Conservation (phyloP, 2,329 filamentous ascomycete genomes). For the Scedosporium apiospermum region DNA sequence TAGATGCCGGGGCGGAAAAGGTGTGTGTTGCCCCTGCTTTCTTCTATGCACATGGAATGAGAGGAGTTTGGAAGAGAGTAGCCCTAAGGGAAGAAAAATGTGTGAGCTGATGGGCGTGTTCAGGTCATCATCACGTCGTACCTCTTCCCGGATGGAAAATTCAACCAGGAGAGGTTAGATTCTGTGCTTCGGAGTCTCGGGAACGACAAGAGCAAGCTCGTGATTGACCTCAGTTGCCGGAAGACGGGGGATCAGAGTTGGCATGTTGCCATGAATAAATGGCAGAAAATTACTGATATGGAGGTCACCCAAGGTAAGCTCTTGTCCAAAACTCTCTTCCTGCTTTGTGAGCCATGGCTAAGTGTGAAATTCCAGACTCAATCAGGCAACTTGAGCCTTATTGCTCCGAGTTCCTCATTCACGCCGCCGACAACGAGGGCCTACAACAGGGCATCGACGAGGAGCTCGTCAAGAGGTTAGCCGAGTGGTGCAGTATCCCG, state of each 20-base stretch:
- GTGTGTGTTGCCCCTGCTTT: slow-evolving; percentile 21
- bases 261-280: slow-evolving; percentile 99
- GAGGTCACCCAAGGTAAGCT: slow-evolving; percentile 72
- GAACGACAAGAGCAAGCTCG: slow-evolving; percentile 69
- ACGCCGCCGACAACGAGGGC: slow-evolving; percentile 94
- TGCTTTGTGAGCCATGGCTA: background rate
- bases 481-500: slow-evolving; percentile 81
- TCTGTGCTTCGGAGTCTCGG: slow-evolving; percentile 63
- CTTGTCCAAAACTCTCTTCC: background rate
- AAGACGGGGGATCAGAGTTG: slow-evolving; percentile 61
- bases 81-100: background rate
- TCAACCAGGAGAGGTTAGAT: slow-evolving; percentile 68
- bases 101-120: slow-evolving; percentile 9
- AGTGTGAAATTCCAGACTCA: slow-evolving; percentile 46
- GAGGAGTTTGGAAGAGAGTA: background rate
- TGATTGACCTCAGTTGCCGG: slow-evolving; percentile 91
- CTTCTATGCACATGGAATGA: slow-evolving; percentile 24
- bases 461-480: slow-evolving; percentile 64
- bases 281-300: slow-evolving; percentile 97
- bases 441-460: slow-evolving; percentile 87
- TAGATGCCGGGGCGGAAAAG: slow-evolving; percentile 81
- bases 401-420: slow-evolving; percentile 93
- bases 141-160: slow-evolving; percentile 76
- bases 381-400: slow-evolving; percentile 77
- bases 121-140: slow-evolving; percentile 97